A percentile compares a stretch with the other conserved stretches of the same genome.
Evolutionary conservation across 352 stramenopile genomes (phyloP).

Genomic region (Albugo laibachii): DNA sequence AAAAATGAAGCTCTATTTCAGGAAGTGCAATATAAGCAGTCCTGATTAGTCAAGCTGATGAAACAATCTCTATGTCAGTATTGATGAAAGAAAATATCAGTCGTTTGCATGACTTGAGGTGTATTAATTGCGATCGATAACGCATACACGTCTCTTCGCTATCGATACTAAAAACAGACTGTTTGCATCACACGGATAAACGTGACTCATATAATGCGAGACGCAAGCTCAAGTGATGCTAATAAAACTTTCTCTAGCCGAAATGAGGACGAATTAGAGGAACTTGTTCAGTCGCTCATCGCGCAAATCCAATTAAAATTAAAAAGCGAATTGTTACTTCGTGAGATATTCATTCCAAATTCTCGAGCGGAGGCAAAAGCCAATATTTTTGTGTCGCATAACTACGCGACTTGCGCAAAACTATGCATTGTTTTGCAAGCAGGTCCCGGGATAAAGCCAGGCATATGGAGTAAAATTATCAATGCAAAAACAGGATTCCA

Average conservation of each 20-base stretch:
- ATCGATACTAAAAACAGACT: too few relatives aligned
- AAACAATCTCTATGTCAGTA: too few relatives aligned
- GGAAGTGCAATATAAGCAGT: too few relatives aligned
- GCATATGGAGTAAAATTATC: constrained; percentile 51
- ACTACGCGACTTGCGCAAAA: constrained; percentile 59
- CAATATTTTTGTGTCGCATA: constrained; percentile 71
- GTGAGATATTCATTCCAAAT: constrained; percentile 78
- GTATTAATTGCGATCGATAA: too few relatives aligned
- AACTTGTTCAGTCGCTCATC: constrained; percentile 69
- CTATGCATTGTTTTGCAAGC: constrained; percentile 69
- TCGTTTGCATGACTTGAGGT: too few relatives aligned
- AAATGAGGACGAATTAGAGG: constrained; percentile 66
- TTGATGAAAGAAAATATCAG: too few relatives aligned
- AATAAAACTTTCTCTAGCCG: constrained; percentile 50
- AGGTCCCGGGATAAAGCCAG: constrained; percentile 24
- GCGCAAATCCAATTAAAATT: constrained; percentile 72
- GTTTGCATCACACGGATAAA: too few relatives aligned
- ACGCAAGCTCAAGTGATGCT: too few relatives aligned
- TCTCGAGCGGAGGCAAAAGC: constrained; percentile 69
- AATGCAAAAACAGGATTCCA: constrained; percentile 67
- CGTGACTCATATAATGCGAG: too few relatives aligned
- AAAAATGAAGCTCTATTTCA: too few relatives aligned
- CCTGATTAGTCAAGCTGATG: too few relatives aligned
- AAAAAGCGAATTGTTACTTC: constrained; percentile 62
- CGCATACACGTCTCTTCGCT: too few relatives aligned